A percentile compares a stretch with the other conserved stretches of the same genome.
phyloP scores from a whole-genome alignment of 2,329 filamentous ascomycete species.

The Aurifilum marmelostoma region DNA sequence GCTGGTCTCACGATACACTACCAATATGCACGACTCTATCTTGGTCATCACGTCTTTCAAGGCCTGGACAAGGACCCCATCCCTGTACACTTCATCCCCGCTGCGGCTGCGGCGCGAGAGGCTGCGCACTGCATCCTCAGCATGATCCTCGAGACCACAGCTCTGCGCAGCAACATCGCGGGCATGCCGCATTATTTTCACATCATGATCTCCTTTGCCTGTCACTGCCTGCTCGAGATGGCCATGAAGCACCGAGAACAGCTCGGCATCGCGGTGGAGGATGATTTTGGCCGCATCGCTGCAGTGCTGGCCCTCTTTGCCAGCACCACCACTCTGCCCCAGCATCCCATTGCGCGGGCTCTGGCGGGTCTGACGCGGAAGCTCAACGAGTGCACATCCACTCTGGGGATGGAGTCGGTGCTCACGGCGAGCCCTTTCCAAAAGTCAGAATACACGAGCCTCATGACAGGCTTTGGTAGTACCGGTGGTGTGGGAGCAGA shows the following conservation, averaged over 20 bases:
- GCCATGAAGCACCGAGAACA: neutral
- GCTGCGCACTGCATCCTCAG: slow-evolving; percentile 1
- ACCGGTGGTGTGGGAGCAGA: neutral
- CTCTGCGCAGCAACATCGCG: neutral
- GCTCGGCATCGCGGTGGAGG: neutral
- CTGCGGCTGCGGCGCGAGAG: neutral
- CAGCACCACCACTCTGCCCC: neutral
- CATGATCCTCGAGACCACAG: neutral
- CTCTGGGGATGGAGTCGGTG: slow-evolving; percentile 5
- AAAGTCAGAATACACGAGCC: neutral
- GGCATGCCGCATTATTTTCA: slow-evolving; percentile 14
- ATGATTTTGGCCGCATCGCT: slow-evolving; percentile 5
- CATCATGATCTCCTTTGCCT: slow-evolving; percentile 10
- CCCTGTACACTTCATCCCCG: slow-evolving; percentile 2
- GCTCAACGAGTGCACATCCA: slow-evolving; percentile 7
- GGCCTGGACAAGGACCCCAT: neutral
- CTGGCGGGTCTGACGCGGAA: slow-evolving; percentile 4
- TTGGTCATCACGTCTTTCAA: neutral
- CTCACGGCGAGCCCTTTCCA: slow-evolving; percentile 5
- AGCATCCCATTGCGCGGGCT: slow-evolving; percentile 2
- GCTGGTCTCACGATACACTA: slow-evolving; percentile 7
- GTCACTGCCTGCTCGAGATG: slow-evolving; percentile 9
- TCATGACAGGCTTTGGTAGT: neutral
- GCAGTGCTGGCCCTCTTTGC: neutral
- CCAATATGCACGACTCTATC: slow-evolving; percentile 6